Evolutionary conservation across 805 yeast species (phyloP).

Genomic region (Candida coleopterorum): DNA sequence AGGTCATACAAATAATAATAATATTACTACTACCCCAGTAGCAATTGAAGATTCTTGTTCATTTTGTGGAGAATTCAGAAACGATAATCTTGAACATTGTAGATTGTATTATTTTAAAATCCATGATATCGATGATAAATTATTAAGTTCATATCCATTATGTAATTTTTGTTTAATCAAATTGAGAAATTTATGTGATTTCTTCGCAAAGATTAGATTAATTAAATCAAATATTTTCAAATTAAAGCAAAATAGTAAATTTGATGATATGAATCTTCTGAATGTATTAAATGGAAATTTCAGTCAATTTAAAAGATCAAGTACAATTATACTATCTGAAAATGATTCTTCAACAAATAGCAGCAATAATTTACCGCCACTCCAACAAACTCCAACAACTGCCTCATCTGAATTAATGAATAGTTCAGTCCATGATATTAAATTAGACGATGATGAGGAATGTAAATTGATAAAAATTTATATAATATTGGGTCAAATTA

Average conservation of each 20-base stretch:
- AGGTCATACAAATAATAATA: constrained; percentile 12
- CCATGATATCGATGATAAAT: constrained; percentile 29
- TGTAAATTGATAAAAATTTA: constrained; percentile 45
- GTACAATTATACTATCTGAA: neutral
- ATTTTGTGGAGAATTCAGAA: constrained; percentile 76
- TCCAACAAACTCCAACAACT: neutral
- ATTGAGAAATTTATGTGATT: constrained; percentile 77
- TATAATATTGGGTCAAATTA: constrained; percentile 45
- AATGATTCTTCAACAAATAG: too few species aligned
- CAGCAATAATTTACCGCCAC: too few species aligned
- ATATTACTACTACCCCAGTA: constrained; percentile 50
- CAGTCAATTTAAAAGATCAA: constrained; percentile 23
- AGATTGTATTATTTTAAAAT: constrained; percentile 66
- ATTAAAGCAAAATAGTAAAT: constrained; percentile 32
- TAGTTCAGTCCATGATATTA: constrained; percentile 6
- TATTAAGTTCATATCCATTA: constrained; percentile 52
- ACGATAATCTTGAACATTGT: constrained; percentile 68
- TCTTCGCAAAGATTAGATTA: constrained; percentile 70
- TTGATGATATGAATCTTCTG: constrained; percentile 21
- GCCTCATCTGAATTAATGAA: constrained; percentile 8
- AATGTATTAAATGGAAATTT: constrained; percentile 11
- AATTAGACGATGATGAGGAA: constrained; percentile 23
- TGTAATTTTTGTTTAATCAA: constrained; percentile 80
- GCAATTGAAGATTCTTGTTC: constrained; percentile 76
- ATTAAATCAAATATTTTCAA: constrained; percentile 55